A percentile compares a stretch with the other conserved stretches of the same genome.
Conservation (phyloP, 2,329 filamentous ascomycete genomes). For the Talaromyces sp. region DNA sequence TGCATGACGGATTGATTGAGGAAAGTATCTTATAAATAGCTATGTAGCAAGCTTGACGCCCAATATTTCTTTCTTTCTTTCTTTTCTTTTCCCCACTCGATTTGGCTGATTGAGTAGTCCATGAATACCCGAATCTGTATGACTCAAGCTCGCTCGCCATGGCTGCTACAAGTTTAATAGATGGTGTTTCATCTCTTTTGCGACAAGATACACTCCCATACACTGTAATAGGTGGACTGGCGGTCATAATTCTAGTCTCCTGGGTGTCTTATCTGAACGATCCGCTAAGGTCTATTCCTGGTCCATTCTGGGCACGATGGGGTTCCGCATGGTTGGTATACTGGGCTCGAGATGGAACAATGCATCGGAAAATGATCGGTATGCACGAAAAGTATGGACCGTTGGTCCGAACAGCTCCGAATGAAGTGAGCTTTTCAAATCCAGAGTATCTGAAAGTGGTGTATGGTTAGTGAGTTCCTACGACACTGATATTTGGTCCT, state of each 20-base stretch:
- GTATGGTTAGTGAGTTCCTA: slow-evolving; percentile 17
- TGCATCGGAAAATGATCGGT: slow-evolving; percentile 16
- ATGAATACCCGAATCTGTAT: background rate
- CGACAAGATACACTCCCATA: background rate
- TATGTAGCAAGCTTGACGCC: background rate
- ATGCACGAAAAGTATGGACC: slow-evolving; percentile 19
- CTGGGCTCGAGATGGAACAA: slow-evolving; percentile 13
- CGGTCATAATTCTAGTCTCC: background rate
- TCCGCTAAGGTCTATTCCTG: slow-evolving; percentile 27
- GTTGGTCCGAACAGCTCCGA: slow-evolving; percentile 17
- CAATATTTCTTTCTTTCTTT: background rate
- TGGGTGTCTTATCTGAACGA: background rate
- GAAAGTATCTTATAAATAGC: background rate
- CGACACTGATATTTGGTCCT: background rate
- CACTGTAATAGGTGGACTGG: background rate
- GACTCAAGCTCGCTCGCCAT: background rate
- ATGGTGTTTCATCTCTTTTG: background rate
- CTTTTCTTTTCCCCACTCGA: no score
- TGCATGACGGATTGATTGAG: background rate
- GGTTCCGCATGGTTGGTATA: slow-evolving; percentile 21
- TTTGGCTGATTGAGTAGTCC: background rate
- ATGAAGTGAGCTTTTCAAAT: slow-evolving; percentile 18
- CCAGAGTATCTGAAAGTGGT: slow-evolving; percentile 18
- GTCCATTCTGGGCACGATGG: slow-evolving; percentile 28
- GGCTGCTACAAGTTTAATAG: background rate